Evolutionary conservation across 1,284 basidiomycete genomes (phyloP).

Genomic region (Trichosporon coremiiforme): DNA sequence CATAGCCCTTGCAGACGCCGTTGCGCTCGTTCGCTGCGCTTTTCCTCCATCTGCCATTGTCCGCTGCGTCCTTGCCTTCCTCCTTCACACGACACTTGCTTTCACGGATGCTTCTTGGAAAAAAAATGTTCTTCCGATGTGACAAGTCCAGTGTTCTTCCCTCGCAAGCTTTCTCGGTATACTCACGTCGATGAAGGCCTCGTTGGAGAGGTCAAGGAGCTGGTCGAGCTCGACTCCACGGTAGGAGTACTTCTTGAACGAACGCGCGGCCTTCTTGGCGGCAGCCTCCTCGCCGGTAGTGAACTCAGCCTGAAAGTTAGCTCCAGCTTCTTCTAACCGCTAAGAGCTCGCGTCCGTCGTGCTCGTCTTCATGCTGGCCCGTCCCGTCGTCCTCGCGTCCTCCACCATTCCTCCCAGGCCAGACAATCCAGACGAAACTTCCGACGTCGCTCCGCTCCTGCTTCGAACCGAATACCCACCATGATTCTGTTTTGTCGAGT

Average conservation of each 20-base stretch:
- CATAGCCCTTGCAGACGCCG: not conserved
- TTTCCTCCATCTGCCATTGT: not conserved
- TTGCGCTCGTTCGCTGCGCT: not conserved
- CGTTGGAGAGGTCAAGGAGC: slow-evolving; percentile 93
- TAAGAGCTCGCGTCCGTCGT: no score
- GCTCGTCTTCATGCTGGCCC: no score
- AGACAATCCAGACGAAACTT: no score
- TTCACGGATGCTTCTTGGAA: not conserved
- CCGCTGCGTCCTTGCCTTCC: not conserved
- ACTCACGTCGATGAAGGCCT: slow-evolving; percentile 66
- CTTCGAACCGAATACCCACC: slow-evolving; percentile 19
- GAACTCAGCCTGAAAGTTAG: slow-evolving; percentile 56
- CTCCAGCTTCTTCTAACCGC: no score
- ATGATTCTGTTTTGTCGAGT: slow-evolving; percentile 23
- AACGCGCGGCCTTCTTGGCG: slow-evolving; percentile 95
- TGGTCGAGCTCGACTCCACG: slow-evolving; percentile 96
- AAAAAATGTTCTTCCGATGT: not conserved
- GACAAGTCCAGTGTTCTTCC: not conserved
- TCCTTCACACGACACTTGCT: not conserved
- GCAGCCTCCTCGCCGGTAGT: slow-evolving; percentile 87
- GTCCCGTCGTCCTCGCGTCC: not conserved
- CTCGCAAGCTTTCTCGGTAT: not conserved
- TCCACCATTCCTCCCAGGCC: not conserved
- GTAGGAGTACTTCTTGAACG: slow-evolving; percentile 99
- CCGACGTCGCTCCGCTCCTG: not conserved